Conservation (phyloP, 139 green algal genomes). For the Pleodorina starrii region DNA sequence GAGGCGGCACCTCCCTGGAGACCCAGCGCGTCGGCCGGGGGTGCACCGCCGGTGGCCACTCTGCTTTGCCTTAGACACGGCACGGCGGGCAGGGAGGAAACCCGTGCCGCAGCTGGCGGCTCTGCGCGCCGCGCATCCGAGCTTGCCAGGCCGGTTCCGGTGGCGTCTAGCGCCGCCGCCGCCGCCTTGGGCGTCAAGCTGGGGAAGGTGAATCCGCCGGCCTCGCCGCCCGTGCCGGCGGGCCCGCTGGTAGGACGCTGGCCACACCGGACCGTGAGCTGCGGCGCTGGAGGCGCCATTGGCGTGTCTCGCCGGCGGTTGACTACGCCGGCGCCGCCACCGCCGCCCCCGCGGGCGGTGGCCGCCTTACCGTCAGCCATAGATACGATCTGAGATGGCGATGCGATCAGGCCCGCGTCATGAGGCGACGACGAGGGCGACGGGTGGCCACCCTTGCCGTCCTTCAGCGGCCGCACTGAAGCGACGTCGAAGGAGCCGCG, state of each 20-base stretch:
- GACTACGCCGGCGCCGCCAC: background rate
- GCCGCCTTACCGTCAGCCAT: background rate
- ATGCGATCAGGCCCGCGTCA: background rate
- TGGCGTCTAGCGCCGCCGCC: too few species aligned
- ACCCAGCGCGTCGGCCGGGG: too few species aligned
- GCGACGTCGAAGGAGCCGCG: background rate
- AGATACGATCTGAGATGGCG: background rate
- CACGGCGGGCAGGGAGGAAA: background rate
- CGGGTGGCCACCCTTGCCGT: background rate
- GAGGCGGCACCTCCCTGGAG: too few species aligned
- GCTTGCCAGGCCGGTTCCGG: too few species aligned
- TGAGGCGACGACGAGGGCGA: background rate
- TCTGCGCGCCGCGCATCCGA: too few species aligned
- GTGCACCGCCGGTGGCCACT: too few species aligned
- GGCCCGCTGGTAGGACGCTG: too few species aligned
- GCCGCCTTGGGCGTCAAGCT: background rate
- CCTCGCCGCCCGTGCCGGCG: background rate
- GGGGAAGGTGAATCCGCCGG: slow-evolving; percentile 20
- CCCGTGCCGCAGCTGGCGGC: background rate
- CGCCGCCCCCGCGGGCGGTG: background rate
- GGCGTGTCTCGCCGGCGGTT: background rate
- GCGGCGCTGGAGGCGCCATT: too few species aligned
- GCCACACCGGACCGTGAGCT: background rate
- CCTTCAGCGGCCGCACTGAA: background rate
- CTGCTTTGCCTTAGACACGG: too few species aligned